These are phyloP conservation scores for Brasilioporus rufonigricans DNA, from an alignment of 768 basidiomycete genomes.

Conservation along the genomic window DNA sequence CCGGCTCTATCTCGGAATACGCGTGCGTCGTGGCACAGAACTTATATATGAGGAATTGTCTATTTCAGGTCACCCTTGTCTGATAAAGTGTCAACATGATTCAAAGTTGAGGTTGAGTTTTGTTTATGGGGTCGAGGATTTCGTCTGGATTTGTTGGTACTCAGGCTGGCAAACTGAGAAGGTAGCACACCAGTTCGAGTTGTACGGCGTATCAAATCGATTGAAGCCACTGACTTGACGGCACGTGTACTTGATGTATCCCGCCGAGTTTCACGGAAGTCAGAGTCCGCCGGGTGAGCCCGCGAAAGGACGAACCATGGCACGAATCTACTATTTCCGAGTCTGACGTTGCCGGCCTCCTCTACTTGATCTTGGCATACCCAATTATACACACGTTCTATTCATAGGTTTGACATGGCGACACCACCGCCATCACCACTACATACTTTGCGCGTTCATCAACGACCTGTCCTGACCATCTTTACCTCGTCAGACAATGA, in stretches of 20 bases:
- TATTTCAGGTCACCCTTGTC: slow-evolving; percentile 15
- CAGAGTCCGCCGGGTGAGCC: too few relatives aligned
- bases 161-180: slow-evolving; percentile 18
- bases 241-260: too few relatives aligned
- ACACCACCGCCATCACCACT: slow-evolving; percentile 55
- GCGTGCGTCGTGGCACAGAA: slow-evolving; percentile 32
- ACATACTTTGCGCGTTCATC: slow-evolving; percentile 75
- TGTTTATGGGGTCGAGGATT: slow-evolving; percentile 7
- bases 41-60: slow-evolving; percentile 31
- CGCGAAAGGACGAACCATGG: too few relatives aligned
- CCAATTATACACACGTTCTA: too few relatives aligned
- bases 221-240: too few relatives aligned
- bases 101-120: slow-evolving; percentile 24
- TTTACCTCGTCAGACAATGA: slow-evolving; percentile 71
- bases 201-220: slow-evolving; percentile 30
- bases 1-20: not conserved
- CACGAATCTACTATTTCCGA: too few relatives aligned
- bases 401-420: not conserved
- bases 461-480: slow-evolving; percentile 56
- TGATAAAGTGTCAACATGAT: slow-evolving; percentile 30
- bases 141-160: slow-evolving; percentile 1
- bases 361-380: too few relatives aligned
- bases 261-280: too few relatives aligned
- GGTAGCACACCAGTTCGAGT: slow-evolving; percentile 26
- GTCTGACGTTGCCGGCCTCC: too few relatives aligned